Evolutionary conservation across 139 green algal species (phyloP).

Genomic region (Pleodorina starrii): DNA sequence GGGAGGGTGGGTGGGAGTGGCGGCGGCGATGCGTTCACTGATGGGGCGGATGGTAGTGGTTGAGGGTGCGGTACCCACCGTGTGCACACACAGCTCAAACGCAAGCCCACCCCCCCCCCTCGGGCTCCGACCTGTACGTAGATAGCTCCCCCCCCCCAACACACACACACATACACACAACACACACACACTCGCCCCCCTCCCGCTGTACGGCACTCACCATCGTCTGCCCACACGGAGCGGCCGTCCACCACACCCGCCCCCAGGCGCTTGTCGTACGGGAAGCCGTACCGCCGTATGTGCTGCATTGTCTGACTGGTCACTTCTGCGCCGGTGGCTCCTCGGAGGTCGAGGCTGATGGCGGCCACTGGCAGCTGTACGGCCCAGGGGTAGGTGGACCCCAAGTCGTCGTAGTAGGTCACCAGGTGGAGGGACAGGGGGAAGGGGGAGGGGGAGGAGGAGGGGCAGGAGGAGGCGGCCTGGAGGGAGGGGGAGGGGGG

Average conservation of each 20-base stretch:
- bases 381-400: constrained; percentile 78
- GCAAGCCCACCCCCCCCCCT: too few relatives aligned
- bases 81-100: too few relatives aligned
- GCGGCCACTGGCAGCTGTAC: constrained; percentile 78
- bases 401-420: constrained; percentile 86
- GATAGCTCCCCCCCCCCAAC: too few relatives aligned
- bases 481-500: too few relatives aligned
- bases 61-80: too few relatives aligned
- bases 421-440: constrained; percentile 79
- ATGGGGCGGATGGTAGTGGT: too few relatives aligned
- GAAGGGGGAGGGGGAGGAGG: background rate
- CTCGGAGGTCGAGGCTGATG: constrained; percentile 86
- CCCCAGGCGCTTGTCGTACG: constrained; percentile 83
- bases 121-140: too few relatives aligned
- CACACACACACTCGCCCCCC: too few relatives aligned
- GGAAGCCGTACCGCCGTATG: constrained; percentile 80
- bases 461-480: too few relatives aligned
- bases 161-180: too few relatives aligned
- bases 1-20: too few relatives aligned
- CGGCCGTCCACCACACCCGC: constrained; percentile 90
- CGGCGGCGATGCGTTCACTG: too few relatives aligned
- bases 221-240: constrained; percentile 83
- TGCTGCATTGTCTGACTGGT: constrained; percentile 73
- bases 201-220: constrained; percentile 41
- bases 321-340: constrained; percentile 71